Evolutionary conservation across 768 basidiomycete genomes (phyloP).

Genomic region (Arthromyces matolae): DNA sequence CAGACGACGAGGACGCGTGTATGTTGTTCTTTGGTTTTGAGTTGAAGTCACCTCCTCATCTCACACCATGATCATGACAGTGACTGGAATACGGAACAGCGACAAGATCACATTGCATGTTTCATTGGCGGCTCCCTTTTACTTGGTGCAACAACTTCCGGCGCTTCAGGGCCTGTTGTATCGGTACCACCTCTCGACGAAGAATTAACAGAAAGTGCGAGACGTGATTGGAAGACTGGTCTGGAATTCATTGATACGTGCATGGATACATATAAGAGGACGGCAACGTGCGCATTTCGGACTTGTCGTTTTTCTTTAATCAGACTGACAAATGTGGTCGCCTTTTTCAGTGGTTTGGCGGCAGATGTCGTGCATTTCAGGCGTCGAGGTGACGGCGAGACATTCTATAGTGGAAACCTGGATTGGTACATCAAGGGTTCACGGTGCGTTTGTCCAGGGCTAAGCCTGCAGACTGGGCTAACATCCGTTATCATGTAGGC

Average conservation of each 20-base stretch:
- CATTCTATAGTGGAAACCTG: conserved; percentile 26
- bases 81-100: conserved; percentile 67
- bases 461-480: not conserved
- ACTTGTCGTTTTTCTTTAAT: not conserved
- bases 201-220: conserved; percentile 58
- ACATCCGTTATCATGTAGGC: conserved; percentile 11
- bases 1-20: conserved; percentile 33
- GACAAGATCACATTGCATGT: conserved; percentile 96
- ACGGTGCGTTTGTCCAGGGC: conserved; percentile 48
- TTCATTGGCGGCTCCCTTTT: conserved; percentile 92
- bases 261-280: conserved; percentile 71
- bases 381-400: conserved; percentile 45
- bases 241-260: conserved; percentile 84
- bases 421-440: conserved; percentile 94
- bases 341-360: conserved; percentile 60
- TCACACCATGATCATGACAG: conserved; percentile 31
- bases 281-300: conserved; percentile 63
- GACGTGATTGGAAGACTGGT: conserved; percentile 81
- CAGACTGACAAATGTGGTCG: not conserved
- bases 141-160: conserved; percentile 75
- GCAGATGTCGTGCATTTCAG: conserved; percentile 89
- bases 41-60: not conserved
- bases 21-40: conserved; percentile 13
- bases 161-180: conserved; percentile 43
- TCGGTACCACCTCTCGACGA: conserved; percentile 62